Conservation (phyloP, 148 eudicot species). For the Rhododendron vialii region DNA sequence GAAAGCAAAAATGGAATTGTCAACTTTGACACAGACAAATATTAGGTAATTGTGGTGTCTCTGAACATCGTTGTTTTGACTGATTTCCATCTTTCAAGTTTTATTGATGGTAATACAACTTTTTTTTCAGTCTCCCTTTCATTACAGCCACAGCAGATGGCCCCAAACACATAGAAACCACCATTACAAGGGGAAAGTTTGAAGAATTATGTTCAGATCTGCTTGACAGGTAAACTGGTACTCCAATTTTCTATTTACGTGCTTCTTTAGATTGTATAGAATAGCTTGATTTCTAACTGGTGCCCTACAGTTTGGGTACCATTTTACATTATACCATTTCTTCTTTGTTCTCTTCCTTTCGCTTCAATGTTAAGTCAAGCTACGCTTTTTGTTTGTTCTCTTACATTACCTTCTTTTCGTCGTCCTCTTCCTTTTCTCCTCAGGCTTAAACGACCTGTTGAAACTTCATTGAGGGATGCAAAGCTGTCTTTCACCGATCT, state of each 20-base stretch:
- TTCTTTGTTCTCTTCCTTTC: too few species aligned
- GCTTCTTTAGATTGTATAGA: neutral
- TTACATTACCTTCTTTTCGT: neutral
- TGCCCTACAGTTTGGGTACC: neutral
- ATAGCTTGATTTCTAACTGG: neutral
- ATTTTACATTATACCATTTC: neutral
- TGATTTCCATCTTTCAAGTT: neutral
- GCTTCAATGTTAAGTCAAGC: too few species aligned
- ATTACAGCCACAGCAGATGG: slow-evolving; percentile 98
- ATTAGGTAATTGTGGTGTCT: slow-evolving; percentile 48
- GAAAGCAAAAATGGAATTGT: slow-evolving; percentile 98
- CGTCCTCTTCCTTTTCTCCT: neutral
- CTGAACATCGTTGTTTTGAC: neutral
- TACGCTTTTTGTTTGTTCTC: too few species aligned
- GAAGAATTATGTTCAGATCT: slow-evolving; percentile 94
- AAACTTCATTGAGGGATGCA: slow-evolving; percentile 83
- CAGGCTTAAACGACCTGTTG: slow-evolving; percentile 83
- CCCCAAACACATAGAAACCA: slow-evolving; percentile 93
- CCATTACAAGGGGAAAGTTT: slow-evolving; percentile 90
- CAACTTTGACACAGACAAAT: slow-evolving; percentile 83
- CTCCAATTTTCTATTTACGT: too few species aligned
- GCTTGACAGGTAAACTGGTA: slow-evolving; percentile 63
- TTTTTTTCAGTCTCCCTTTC: slow-evolving; percentile 68
- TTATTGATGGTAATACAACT: neutral
- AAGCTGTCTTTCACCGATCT: slow-evolving; percentile 79